Base-by-base conservation (phyloP, 352 stramenopile genomes). In the Phytophthora hybrid region DNA sequence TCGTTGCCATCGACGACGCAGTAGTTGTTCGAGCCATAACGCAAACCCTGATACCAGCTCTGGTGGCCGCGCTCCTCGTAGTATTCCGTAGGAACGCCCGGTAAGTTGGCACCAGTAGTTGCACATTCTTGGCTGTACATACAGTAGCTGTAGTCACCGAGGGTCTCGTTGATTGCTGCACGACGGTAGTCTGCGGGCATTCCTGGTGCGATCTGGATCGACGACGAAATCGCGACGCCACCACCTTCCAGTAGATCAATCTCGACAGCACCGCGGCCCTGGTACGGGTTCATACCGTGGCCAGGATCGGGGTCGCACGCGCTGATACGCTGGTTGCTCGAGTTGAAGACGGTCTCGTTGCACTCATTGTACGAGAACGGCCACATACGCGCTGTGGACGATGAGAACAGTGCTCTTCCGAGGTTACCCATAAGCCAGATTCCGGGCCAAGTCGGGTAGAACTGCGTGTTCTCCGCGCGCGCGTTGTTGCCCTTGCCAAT, bases 341-440 rank as follows among this genome's bases (percentile, higher is more conserved):
- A 84, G 21, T 86, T 67, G 39, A 99, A 96, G 31, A 91, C 88
- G 62, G 95, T 89, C 31, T 93, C 77, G 51, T 95, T 81, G 75
- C 97, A 99, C 63, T 88, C 87, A 66, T 98, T 89, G 81, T 98
- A 99, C 66, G 88, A 98, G 85, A 95, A 99, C 11, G 97, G 97
- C 97, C 97, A 99, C 71, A 99, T 94, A 66, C 95, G 95, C 44
- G 97, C 92, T 34, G 93, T 98, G 0, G 89, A 98, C 3, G 83
- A 91, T 44, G 97, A 95, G 74, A 99, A 99, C 5, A 98, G 98
- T 7, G 97, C 95, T 46, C 97, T 81, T 10, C 96, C 96, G 10
- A 99, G 80, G 88, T 99, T 98, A 5, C 97, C 97, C 65, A 99
- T 84, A 55, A 99, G 77, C 97, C 97, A 99, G 59, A 99, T 89